phyloP scores from a whole-genome alignment of 2,329 filamentous ascomycete genomes.

The Monosporascus sp. region DNA sequence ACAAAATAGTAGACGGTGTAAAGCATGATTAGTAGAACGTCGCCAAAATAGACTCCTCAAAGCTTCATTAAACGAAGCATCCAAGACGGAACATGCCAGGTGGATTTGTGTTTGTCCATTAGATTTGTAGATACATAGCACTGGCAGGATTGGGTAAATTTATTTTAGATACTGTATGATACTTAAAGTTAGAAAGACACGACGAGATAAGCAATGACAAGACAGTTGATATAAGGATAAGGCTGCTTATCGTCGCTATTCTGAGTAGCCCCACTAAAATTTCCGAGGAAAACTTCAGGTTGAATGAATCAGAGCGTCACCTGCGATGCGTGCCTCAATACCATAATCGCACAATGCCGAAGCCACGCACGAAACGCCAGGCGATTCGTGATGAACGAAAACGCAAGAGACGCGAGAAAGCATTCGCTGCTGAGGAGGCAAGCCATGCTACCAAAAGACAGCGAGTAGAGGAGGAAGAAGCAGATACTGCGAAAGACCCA shows the following conservation, averaged over 20 bases:
- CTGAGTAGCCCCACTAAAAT: neutral
- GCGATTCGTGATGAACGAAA: constrained; percentile 29
- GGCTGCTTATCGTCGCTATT: neutral
- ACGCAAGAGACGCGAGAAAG: constrained; percentile 22
- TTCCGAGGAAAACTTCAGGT: neutral
- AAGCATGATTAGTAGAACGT: no score
- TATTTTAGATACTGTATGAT: no score
- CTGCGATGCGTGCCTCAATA: neutral
- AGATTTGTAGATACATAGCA: no score
- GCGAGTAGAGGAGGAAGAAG: constrained; percentile 16
- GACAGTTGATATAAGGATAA: neutral
- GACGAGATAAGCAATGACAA: neutral
- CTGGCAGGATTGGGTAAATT: no score
- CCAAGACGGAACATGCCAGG: no score
- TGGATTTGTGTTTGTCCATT: no score
- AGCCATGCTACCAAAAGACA: constrained; percentile 20
- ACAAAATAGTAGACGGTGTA: no score
- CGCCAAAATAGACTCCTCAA: no score
- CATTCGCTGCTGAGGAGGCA: constrained; percentile 10
- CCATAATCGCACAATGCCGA: constrained; percentile 20
- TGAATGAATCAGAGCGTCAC: neutral
- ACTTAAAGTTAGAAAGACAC: no score
- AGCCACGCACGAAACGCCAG: constrained; percentile 27
- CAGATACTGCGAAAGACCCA: constrained; percentile 6
- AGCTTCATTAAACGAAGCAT: no score